Evolutionary conservation across 371 early-diverging fungal species (phyloP), one percentile per base, ranked within the genome.

Genomic region (Apophysomyces sp.): DNA sequence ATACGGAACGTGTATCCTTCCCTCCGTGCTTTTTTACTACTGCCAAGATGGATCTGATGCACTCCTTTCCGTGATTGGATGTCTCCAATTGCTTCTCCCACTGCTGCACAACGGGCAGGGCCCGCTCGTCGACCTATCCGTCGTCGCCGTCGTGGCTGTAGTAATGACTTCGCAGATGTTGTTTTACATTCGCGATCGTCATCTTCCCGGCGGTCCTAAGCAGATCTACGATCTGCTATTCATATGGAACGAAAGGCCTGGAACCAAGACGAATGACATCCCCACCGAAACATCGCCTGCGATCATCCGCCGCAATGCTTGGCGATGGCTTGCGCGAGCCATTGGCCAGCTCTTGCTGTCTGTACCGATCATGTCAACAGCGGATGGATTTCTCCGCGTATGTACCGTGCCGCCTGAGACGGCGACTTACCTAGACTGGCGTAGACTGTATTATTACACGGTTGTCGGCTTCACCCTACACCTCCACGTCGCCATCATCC

Each of bases 321-420:
- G 56, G 5, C 28, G 13, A 18, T 71, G 65, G 64, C 31, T 71
- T 1, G 7, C 58, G 1, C 37, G 54, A 9, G 61, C 63, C 4
- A 4, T 60, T 2, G 39, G 52, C 13, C 51, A 61, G n/a, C 18
- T 63, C 0, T 3, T 62, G 1, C 2, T 74, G 6, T 69, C 60
- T 11, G 54, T 71, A 1, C 69, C 69, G 0, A 29, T 65, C 0
- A 68, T 74, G 65, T 34, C 65, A 12, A 41, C 59, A 0, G 30
- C 62, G 16, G 75, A 74, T 34, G 72, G 72, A 3, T 71, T 71
- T 49, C 27, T 74, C 4, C 60, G 72, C 12, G 63, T 63, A 0
- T 74, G 75, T 51, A 37, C 44, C 1, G 60, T 56, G 5, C 75
- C 75, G 1, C 67, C 65, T 2, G n/a, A n/a, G 64, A 61, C 15